A percentile compares a stretch with the other conserved stretches of the same genome.
Evolutionary conservation across 306 rosid genomes (phyloP).

Genomic region (Alnus rubra): DNA sequence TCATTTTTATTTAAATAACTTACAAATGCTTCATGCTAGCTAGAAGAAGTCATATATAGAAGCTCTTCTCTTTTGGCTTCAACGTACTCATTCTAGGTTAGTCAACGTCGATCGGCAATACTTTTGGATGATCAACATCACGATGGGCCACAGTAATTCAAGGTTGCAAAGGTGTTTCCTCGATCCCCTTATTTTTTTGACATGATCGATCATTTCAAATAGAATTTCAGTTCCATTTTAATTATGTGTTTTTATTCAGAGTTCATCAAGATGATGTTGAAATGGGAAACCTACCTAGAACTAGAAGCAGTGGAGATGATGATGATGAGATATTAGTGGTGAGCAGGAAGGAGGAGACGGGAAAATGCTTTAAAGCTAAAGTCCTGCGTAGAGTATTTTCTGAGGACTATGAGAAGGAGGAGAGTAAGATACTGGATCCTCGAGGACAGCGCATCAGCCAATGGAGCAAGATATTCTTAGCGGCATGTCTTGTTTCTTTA

Average conservation of each 20-base stretch:
- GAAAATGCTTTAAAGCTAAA: constrained; percentile 38
- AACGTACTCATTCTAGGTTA: too few relatives aligned
- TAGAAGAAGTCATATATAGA: too few relatives aligned
- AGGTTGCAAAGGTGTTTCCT: constrained; percentile 62
- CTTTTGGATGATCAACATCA: neutral
- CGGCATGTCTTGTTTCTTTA: constrained; percentile 47
- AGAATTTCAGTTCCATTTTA: too few relatives aligned
- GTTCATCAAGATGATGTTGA: constrained; percentile 45
- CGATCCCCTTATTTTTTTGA: neutral
- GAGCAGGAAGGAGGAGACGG: constrained; percentile 1
- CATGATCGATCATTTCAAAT: neutral
- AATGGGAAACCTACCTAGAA: constrained; percentile 16
- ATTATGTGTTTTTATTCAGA: constrained; percentile 14
- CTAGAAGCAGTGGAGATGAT: constrained; percentile 2
- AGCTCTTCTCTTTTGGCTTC: too few relatives aligned
- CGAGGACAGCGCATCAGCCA: constrained; percentile 41
- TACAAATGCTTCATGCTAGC: too few relatives aligned
- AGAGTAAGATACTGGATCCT: constrained; percentile 48
- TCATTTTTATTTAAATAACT: too few relatives aligned
- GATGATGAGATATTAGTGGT: constrained; percentile 2
- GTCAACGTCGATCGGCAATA: too few relatives aligned
- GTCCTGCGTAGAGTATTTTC: constrained; percentile 55
- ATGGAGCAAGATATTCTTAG: constrained; percentile 56
- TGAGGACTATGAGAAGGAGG: constrained; percentile 52
- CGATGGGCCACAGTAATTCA: constrained; percentile 30